phyloP scores from a whole-genome alignment of 257 asterid species.

The Henckelia pumila region DNA sequence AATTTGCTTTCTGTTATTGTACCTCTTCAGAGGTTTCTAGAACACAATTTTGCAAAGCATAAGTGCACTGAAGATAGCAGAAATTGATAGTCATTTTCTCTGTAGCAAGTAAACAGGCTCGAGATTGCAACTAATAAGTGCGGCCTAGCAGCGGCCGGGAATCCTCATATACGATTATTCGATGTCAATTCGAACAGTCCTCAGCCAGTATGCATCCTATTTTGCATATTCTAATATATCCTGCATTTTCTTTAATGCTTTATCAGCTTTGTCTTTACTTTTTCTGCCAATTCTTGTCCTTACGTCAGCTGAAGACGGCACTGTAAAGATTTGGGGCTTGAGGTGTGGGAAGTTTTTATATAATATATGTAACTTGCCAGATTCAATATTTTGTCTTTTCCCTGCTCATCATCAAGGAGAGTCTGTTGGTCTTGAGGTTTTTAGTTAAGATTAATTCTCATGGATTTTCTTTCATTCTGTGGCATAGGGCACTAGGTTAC shows the following conservation, averaged over 20 bases:
- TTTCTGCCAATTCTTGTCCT: not conserved
- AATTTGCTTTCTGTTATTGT: no score
- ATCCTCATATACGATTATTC: slow-evolving; percentile 92
- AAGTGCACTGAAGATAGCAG: no score
- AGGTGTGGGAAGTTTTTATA: no score
- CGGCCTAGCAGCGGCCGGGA: slow-evolving; percentile 94
- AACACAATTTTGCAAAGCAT: no score
- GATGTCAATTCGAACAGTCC: slow-evolving; percentile 83
- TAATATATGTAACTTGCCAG: no score
- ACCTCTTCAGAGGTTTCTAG: no score
- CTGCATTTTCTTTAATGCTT: not conserved
- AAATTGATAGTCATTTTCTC: no score
- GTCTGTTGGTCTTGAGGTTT: no score
- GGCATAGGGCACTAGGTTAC: slow-evolving; percentile 90
- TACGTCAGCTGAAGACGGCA: slow-evolving; percentile 92
- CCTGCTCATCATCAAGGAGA: no score
- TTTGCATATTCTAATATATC: slow-evolving; percentile 11
- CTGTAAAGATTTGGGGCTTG: no score
- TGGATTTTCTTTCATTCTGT: slow-evolving; percentile 23
- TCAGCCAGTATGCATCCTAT: slow-evolving; percentile 62
- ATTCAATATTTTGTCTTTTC: no score
- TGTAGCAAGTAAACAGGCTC: slow-evolving; percentile 93
- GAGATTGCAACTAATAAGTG: slow-evolving; percentile 91
- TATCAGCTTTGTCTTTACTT: slow-evolving; percentile 12
- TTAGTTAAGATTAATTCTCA: not conserved